Evolutionary conservation across 78 protist species (phyloP), one percentile per base, ranked within the genome.

Genomic region (Planoprotostelium fungivorum): DNA sequence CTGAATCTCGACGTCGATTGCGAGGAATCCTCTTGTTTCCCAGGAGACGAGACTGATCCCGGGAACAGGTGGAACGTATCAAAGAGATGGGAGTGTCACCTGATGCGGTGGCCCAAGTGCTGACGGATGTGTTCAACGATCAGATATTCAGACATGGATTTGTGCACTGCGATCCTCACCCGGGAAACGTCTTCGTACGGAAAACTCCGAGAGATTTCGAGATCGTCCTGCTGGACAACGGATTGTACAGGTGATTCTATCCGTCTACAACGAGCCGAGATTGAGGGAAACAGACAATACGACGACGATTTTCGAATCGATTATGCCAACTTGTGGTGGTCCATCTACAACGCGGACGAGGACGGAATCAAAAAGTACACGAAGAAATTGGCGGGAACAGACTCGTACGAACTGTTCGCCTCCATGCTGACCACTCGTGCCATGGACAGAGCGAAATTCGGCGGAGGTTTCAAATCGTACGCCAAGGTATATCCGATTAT

Each of bases 111-210:
- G 31, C 73, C 1, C 84, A 84, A 16, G 23, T 38, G 38, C 35
- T 89, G 29, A n/a, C 89, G 23, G 88, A 89, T 23, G 0, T 38
- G 0, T 92, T 88, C 83, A 38, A 90, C 1, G 23, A 88, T 35
- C 89, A 84, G 63, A 92, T 92, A 5, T 92, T 92, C 84, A 0
- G 36, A 0, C 34, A 84, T 28, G 91, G 91, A n/a, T 89, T 10
- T 29, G 96, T 93, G 31, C 96, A 95, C 84, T 92, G 95, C 88
- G 96, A 95, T 39, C 95, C 96, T 36, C 95, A 95, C 63, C 94
- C 96, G 34, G 95, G 95, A 16, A 95, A 95, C 63, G 35, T 94
- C 31, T 25, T 51, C 31, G 73, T 51, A 5, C 5, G 73, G 16
- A 51, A 51, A 16, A 51, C 73, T 25, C 5, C 5, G 73, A 51